Conservation (phyloP, 2,329 filamentous ascomycete species). For the Capronia coronata region DNA sequence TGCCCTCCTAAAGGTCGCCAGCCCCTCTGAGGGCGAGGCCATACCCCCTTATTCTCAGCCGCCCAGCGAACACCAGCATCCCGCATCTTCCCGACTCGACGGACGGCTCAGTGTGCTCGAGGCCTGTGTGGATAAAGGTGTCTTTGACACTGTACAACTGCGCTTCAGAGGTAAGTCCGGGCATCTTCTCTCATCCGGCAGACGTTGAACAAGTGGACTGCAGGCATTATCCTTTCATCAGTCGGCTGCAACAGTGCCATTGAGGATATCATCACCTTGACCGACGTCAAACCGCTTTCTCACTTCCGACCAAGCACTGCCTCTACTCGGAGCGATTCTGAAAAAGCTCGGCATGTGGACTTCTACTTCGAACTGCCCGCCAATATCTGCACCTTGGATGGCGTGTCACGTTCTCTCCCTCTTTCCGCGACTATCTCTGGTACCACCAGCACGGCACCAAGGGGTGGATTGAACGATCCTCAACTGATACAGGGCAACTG, state of each 20-base stretch:
- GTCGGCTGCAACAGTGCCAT: constrained; percentile 12
- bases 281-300: constrained; percentile 16
- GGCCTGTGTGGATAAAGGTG: constrained; percentile 5
- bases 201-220: neutral
- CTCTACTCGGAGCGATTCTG: neutral
- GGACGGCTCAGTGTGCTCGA: constrained; percentile 20
- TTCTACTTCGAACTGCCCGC: constrained; percentile 23
- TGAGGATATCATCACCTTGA: constrained; percentile 23
- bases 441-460: constrained; percentile 3
- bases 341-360: constrained; percentile 8
- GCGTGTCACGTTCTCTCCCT: constrained; percentile 13
- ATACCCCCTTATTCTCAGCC: constrained; percentile 1
- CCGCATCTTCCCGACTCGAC: constrained; percentile 5
- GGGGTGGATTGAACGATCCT: constrained; percentile 12
- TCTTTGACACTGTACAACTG: constrained; percentile 21
- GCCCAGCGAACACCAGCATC: neutral
- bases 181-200: no score
- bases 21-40: constrained; percentile 8
- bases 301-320: constrained; percentile 7
- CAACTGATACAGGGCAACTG: constrained; percentile 12
- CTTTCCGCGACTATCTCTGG: constrained; percentile 11
- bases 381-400: neutral
- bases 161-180: constrained; percentile 13
- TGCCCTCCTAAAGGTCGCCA: constrained; percentile 10
- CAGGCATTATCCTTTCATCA: constrained; percentile 19